Conservation (phyloP, 345 rosid genomes). For the Citrus sinensis region DNA sequence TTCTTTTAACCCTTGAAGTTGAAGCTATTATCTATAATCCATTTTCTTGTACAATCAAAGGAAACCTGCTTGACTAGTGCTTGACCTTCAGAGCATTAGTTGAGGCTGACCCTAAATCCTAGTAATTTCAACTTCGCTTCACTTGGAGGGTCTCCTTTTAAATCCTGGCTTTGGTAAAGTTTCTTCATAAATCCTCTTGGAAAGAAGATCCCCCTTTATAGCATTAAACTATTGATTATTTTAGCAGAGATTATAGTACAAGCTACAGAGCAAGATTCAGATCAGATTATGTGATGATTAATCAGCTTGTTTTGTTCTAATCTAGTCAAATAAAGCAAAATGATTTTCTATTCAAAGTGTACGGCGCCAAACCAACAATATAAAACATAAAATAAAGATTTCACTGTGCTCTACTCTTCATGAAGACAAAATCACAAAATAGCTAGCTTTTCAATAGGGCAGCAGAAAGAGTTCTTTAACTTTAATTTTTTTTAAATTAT, state of each 20-base stretch:
- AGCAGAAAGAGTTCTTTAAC: conserved; percentile 3
- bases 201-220: conserved; percentile 19
- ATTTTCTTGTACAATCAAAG: conserved; percentile 1
- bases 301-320: neutral
- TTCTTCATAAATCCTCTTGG: conserved; percentile 8
- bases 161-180: neutral
- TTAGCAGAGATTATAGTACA: conserved; percentile 3
- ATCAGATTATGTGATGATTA: conserved; percentile 17
- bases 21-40: conserved; percentile 5
- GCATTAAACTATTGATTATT: conserved; percentile 13
- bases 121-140: conserved; percentile 39
- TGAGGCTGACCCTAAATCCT: conserved; percentile 48
- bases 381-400: neutral
- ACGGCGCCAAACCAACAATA: conserved; percentile 13
- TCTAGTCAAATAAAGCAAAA: neutral
- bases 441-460: conserved; percentile 16
- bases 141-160: neutral
- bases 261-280: conserved; percentile 21
- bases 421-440: conserved; percentile 29
- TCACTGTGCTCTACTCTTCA: conserved; percentile 10
- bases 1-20: too few species aligned
- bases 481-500: neutral
- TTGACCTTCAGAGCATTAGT: conserved; percentile 23
- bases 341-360: conserved; percentile 16
- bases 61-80: conserved; percentile 22